Evolutionary conservation across 2,329 filamentous ascomycete genomes (phyloP), one percentile per base, ranked within the genome.

Genomic region (Paracamarosporium sp.): DNA sequence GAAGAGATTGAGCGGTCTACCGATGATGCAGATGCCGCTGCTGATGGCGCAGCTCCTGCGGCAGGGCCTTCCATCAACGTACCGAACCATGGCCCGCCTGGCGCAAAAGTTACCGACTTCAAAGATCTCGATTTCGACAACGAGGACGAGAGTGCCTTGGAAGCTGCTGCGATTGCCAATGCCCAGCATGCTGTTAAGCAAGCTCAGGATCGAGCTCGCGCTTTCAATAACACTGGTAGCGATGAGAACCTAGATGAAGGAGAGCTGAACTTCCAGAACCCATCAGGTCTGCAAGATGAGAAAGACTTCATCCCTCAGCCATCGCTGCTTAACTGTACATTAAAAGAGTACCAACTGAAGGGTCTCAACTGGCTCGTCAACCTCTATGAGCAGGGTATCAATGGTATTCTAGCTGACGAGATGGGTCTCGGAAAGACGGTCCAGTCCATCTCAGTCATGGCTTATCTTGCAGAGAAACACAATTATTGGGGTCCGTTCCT

Each of bases 351-450:
- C 79, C 95, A 99, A 81, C 83, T 99, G 75, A 99, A 99, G 82
- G 95, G 95, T 79, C 90, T 99, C 76, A 99, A 98, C 75, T 99
- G 95, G 95, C 87, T 99, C 53, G 95, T 97, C 81, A 98, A 99
- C 76, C 80, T 99, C 65, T 99, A 99, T 81, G 95, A 99, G 78
- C 95, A 99, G 78, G 95, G 95, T 76, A 99, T 99, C 90, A 98
- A 98, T 80, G 94, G 94, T 79, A 99, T 99, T 69, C 83, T 99
- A 62, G 95, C 95, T 64, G 95, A 99, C 76, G 95, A 99, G 80
- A 99, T 99, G 95, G 95, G 95, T 87, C 91, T 99, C 24, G 95
- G 95, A 76, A 99, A 99, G 80, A 99, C 95, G 20, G 92, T 99
- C 5, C 95, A 99, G 80, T 98, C 94, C 22, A 99, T 99, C 62